Conservation (phyloP, 2,329 filamentous ascomycete genomes). For the Teratosphaeria pseudoeucalypti region DNA sequence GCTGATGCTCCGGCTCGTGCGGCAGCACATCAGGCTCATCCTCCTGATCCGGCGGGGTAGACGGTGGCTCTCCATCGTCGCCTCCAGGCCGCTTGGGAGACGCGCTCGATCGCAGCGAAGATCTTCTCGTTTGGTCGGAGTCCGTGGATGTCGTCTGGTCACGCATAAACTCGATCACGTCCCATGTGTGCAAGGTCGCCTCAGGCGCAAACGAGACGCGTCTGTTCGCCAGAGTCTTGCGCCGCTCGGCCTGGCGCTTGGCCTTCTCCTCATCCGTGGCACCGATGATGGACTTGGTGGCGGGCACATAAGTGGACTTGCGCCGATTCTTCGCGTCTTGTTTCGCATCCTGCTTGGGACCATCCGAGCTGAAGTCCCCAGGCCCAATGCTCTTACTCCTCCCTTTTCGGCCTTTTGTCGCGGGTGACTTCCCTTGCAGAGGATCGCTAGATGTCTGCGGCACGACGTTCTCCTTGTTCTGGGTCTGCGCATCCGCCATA, state of each 20-base stretch:
- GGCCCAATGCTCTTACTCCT: constrained; percentile 95
- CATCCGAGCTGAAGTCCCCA: constrained; percentile 67
- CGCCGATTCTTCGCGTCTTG: constrained; percentile 22
- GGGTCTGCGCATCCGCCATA: constrained; percentile 13
- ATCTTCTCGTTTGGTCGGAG: constrained; percentile 61
- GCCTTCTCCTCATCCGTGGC: constrained; percentile 40
- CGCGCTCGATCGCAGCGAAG: constrained; percentile 48
- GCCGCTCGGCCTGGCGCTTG: constrained; percentile 72
- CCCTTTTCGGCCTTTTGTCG: constrained; percentile 49
- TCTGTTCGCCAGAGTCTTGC: constrained; percentile 66
- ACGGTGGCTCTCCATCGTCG: constrained; percentile 47
- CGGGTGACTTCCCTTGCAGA: constrained; percentile 15
- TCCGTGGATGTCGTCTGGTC: constrained; percentile 71
- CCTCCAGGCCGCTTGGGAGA: constrained; percentile 28
- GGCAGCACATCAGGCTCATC: constrained; percentile 41
- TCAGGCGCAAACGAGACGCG: constrained; percentile 96
- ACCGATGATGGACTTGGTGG: constrained; percentile 42
- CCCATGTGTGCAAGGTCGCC: constrained; percentile 93
- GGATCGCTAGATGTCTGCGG: constrained; percentile 23
- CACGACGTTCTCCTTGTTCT: constrained; percentile 27
- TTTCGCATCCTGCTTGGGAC: constrained; percentile 22
- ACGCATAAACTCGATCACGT: constrained; percentile 79
- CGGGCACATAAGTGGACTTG: constrained; percentile 38
- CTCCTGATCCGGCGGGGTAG: constrained; percentile 51
- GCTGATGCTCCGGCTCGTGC: constrained; percentile 54